Evolutionary conservation across 371 early-diverging fungal genomes (phyloP).

Genomic region (Actinomortierella ambigua): DNA sequence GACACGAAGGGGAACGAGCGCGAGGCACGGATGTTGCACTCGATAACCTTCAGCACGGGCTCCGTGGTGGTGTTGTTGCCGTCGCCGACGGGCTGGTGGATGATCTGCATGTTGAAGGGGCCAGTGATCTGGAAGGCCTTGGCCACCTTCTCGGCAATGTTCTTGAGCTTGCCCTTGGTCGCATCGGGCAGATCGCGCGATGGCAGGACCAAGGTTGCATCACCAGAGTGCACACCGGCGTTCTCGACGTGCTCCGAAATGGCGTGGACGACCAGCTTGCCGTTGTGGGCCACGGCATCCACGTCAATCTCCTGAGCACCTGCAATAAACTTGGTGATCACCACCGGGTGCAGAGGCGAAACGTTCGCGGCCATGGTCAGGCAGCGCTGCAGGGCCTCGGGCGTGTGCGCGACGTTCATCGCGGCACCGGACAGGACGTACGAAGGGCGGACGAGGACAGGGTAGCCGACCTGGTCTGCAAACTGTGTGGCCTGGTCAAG

Average conservation of each 20-base stretch:
- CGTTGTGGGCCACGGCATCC: conserved; percentile 88
- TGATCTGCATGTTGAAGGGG: conserved; percentile 96
- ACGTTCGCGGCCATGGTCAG: conserved; percentile 85
- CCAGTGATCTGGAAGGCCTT: conserved; percentile 90
- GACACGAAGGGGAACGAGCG: conserved; percentile 96
- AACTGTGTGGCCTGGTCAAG: conserved; percentile 80
- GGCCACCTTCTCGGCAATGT: conserved; percentile 85
- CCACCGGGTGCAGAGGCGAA: conserved; percentile 91
- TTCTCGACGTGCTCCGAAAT: conserved; percentile 95
- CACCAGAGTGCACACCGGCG: conserved; percentile 96
- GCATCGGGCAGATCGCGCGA: conserved; percentile 70
- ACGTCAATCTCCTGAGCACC: conserved; percentile 95
- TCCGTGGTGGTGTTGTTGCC: conserved; percentile 37
- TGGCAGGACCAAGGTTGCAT: conserved; percentile 93
- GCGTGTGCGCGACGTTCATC: conserved; percentile 91
- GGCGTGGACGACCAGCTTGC: conserved; percentile 81
- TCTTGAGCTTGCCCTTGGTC: conserved; percentile 72
- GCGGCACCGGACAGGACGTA: conserved; percentile 97
- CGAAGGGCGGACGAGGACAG: conserved; percentile 93
- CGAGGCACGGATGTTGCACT: conserved; percentile 96
- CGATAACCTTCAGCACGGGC: conserved; percentile 87
- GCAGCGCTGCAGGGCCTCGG: conserved; percentile 69
- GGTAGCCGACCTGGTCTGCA: conserved; percentile 87
- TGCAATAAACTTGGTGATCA: conserved; percentile 91
- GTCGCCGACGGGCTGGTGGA: conserved; percentile 56